A percentile compares a stretch with the other conserved stretches of the same genome.
These are phyloP conservation scores for Hibiscus syriacus DNA, from an alignment of 345 rosid genomes.

Conservation along the genomic window DNA sequence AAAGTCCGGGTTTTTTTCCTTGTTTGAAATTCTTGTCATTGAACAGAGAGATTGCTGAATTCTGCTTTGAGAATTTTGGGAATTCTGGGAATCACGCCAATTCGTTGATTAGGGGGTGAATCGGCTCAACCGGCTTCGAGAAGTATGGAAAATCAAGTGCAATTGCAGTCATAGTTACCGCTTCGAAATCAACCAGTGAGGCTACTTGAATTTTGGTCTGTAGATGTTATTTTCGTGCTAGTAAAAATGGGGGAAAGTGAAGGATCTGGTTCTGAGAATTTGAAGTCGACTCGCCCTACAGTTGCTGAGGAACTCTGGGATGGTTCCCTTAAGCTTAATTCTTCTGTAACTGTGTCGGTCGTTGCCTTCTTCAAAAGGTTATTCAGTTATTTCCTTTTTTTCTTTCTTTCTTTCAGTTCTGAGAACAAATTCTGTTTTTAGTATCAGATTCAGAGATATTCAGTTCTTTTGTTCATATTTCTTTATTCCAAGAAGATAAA, in stretches of 20 bases:
- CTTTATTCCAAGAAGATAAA: background rate
- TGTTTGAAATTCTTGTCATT: background rate
- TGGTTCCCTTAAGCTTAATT: constrained; percentile 27
- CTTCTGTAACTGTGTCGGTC: constrained; percentile 21
- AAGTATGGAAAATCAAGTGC: background rate
- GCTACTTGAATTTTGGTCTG: background rate
- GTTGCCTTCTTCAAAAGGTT: constrained; percentile 35
- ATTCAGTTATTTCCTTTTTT: constrained; percentile 2
- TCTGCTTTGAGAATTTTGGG: background rate
- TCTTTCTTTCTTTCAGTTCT: background rate
- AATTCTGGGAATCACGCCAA: background rate
- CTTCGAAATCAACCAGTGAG: background rate
- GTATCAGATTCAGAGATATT: background rate
- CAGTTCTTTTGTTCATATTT: background rate
- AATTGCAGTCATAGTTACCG: background rate
- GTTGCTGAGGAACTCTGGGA: constrained; percentile 26
- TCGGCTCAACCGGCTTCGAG: background rate
- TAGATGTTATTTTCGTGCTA: background rate
- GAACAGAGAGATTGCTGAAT: background rate
- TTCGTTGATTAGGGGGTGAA: background rate
- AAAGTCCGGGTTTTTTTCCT: background rate
- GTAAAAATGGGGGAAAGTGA: background rate
- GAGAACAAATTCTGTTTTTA: background rate
- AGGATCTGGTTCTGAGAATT: constrained; percentile 3
- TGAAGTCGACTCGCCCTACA: constrained; percentile 1